Conservation (phyloP, 208 protist genomes). For the Leptomonas pyrrhocoris region DNA sequence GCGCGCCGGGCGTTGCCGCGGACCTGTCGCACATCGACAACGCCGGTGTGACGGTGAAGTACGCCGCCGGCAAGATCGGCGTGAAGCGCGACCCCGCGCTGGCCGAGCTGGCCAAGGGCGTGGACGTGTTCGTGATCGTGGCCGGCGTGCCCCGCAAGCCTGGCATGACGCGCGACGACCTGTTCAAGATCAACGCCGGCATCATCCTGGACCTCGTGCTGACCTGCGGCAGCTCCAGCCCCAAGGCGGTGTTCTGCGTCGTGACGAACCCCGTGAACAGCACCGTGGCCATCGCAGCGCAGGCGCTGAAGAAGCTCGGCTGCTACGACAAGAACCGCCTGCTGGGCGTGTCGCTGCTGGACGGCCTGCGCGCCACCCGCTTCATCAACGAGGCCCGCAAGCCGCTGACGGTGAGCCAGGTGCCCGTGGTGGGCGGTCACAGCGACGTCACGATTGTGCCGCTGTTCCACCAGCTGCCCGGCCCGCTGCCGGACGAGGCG, state of each 20-base stretch:
- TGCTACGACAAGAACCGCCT: conserved; percentile 89
- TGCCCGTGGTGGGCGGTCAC: conserved; percentile 96
- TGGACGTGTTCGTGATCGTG: conserved; percentile 93
- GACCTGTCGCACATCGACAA: conserved; percentile 94
- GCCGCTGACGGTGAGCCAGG: conserved; percentile 41
- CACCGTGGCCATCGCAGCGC: conserved; percentile 93
- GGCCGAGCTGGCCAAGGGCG: conserved; percentile 65
- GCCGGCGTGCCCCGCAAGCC: conserved; percentile 97
- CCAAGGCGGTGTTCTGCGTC: conserved; percentile 91
- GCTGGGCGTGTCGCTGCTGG: conserved; percentile 93
- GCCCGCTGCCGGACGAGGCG: conserved; percentile 52
- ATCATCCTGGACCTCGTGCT: conserved; percentile 75
- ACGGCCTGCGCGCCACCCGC: conserved; percentile 90
- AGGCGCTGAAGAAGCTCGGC: conserved; percentile 90
- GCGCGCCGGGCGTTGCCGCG: conserved; percentile 91
- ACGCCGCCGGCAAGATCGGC: conserved; percentile 68
- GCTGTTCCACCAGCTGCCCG: conserved; percentile 83
- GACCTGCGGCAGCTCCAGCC: conserved; percentile 79
- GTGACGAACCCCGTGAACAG: conserved; percentile 98
- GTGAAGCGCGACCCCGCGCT: conserved; percentile 62
- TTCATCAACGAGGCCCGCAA: conserved; percentile 88
- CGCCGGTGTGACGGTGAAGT: conserved; percentile 76
- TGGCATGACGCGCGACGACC: conserved; percentile 96
- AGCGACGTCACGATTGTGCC: conserved; percentile 96
- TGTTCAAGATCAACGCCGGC: conserved; percentile 96